Evolutionary conservation across 2,329 filamentous ascomycete species (phyloP).

Genomic region (Elsinoe arachidis): DNA sequence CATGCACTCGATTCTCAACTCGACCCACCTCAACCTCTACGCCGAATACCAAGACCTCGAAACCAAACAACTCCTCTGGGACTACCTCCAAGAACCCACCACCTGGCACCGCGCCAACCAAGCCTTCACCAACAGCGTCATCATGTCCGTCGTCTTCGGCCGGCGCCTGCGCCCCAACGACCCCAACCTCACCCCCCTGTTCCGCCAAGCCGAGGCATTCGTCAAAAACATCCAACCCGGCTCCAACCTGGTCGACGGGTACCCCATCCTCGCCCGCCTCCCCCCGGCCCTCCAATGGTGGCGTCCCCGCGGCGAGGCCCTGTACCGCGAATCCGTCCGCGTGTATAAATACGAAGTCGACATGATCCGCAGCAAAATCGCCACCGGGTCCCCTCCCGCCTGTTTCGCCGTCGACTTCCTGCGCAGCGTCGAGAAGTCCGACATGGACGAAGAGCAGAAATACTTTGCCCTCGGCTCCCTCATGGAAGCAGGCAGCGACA

Average conservation of each 20-base stretch:
- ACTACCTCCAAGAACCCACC: conserved; percentile 35
- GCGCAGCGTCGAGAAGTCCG: conserved; percentile 31
- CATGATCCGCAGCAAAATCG: conserved; percentile 22
- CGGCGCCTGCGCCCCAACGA: conserved; percentile 21
- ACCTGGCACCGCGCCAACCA: conserved; percentile 39
- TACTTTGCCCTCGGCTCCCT: conserved; percentile 12
- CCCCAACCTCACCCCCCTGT: conserved; percentile 21
- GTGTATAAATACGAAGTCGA: conserved; percentile 12
- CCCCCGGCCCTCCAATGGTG: conserved; percentile 10
- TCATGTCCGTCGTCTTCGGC: conserved; percentile 31
- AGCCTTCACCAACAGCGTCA: conserved; percentile 43
- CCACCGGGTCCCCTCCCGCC: conserved; percentile 27
- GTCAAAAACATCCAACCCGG: conserved; percentile 15
- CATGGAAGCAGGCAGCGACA: conserved; percentile 21
- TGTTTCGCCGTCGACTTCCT: conserved; percentile 32
- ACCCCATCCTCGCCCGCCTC: conserved; percentile 19
- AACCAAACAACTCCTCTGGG: conserved; percentile 39
- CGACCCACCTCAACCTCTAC: conserved; percentile 38
- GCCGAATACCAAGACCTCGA: conserved; percentile 41
- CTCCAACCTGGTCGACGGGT: conserved; percentile 16
- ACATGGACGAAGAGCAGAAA: conserved; percentile 17
- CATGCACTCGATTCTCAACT: conserved; percentile 35
- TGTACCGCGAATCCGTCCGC: conserved; percentile 4
- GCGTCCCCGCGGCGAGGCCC: conserved; percentile 1
- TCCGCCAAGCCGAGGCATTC: conserved; percentile 8